These are phyloP conservation scores for Cucurbitaria berberidis DNA, from an alignment of 2,329 filamentous ascomycete genomes.

Conservation along the genomic window DNA sequence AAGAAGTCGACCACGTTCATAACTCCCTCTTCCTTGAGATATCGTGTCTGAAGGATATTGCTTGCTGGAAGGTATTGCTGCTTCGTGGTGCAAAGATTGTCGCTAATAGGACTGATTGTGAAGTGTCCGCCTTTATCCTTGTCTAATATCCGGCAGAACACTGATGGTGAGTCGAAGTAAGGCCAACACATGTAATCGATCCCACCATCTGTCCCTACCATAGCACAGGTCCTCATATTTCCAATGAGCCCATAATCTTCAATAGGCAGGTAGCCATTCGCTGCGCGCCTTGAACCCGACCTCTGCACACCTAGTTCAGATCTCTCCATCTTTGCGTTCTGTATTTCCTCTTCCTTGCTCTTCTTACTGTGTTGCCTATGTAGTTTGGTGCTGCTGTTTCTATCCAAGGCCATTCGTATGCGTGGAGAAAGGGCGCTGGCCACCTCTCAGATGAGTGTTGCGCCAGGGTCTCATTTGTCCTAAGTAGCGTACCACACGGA, in stretches of 20 bases:
- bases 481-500: constrained; percentile 3
- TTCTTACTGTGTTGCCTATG: constrained; percentile 13
- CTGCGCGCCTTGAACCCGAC: constrained; percentile 26
- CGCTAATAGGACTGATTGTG: constrained; percentile 61
- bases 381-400: constrained; percentile 15
- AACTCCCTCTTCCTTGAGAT: constrained; percentile 76
- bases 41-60: constrained; percentile 78
- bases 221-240: constrained; percentile 74
- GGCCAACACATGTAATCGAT: constrained; percentile 59
- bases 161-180: constrained; percentile 76
- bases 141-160: constrained; percentile 77
- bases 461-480: constrained; percentile 9
- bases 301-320: constrained; percentile 10
- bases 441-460: constrained; percentile 16
- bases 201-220: constrained; percentile 50
- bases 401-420: constrained; percentile 8
- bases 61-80: constrained; percentile 78
- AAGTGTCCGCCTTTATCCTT: constrained; percentile 77
- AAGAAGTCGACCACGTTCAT: constrained; percentile 78
- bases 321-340: constrained; percentile 17
- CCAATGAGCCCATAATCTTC: constrained; percentile 82
- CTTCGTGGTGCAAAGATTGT: constrained; percentile 69
- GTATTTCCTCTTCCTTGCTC: constrained; percentile 16
- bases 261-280: constrained; percentile 38
- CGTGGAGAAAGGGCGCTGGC: constrained; percentile 12